Evolutionary conservation across 768 basidiomycete species (phyloP), one percentile per base, ranked within the genome.

Genomic region (Mycena chlorophos): DNA sequence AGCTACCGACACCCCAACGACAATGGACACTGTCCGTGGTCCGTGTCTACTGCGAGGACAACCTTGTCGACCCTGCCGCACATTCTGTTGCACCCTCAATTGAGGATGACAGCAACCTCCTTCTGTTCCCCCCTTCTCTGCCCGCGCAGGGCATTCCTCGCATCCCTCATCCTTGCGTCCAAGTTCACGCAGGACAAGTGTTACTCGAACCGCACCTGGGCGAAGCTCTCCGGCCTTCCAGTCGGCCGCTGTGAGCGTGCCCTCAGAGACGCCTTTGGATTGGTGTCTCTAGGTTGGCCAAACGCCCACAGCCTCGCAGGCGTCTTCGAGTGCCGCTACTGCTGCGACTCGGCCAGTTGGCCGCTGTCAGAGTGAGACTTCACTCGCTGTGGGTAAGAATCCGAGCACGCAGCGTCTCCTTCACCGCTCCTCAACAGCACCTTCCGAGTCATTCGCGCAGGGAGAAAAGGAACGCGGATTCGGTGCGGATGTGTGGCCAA

Each of bases 281-380:
- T 96, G 91, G 91, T 82, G 90, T n/a, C 83, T 95, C 22, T 94
- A 92, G 91, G 91, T 95, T 37, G 91, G 91, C 53, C 92, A 92
- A 71, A 73, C 76, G 53, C 64, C 79, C 43, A 51, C 56, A 59
- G 52, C 63, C 19, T 37, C 62, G 14, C 37, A 56, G 27, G 38
- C 67, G 14, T 40, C 68, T 19, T 42, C 66, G 29, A 54, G 66
- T 14, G 46, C 68, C 20, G 42, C 68, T 40, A 14, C 68, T 4
- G 40, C 68, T 14, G 38, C 63, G 14, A 37, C 64, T 29, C 77
- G 82, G 50, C 54, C 76, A 2, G 68, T 87, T 22, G 66, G 69
- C 28, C 74, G 85, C 61, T 74, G 76, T 22, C 81, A 77, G 54
- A 86, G 84, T 52, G 86, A 87, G 62, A 66, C 68, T 3, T 64